Evolutionary conservation across 2,329 filamentous ascomycete species (phyloP), one percentile per base, ranked within the genome.

Genomic region (Plenodomus biglobosus): DNA sequence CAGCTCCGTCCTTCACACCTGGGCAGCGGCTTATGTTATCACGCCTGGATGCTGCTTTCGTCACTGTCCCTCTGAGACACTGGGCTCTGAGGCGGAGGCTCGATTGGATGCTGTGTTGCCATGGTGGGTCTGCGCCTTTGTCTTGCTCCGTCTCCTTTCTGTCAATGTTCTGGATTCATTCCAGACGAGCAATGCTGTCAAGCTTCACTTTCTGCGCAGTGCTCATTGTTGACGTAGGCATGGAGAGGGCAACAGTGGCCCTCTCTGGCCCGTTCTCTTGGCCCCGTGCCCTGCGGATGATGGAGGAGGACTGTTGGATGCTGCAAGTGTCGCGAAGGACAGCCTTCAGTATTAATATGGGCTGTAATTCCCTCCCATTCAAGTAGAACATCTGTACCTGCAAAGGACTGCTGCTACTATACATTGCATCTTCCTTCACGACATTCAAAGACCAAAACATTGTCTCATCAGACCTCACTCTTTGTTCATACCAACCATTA

Each of bases 181-280:
- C 55, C 53, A 55, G 59, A 51, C 58, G 60, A 57, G 62, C 51
- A 52, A 56, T 56, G 43, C 42, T 44, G 38, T 40, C 57, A 52
- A 62, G 61, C 66, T 68, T 70, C 66, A 70, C 64, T 69, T 55
- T 48, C 52, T 58, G 59, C 39, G 52, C 62, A 54, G 51, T 61
- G 62, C 59, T 61, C 35, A 37, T 35, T 44, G 27, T 32, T 32
- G 44, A 48, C 45, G 52, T 61, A 56, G 50, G 56, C 54, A 55
- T 55, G 42, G 45, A 42, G 46, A 66, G 61, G 63, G 67, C 63
- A 61, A 69, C 66, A 61, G 56, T 65, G 65, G 66, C 65, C 66
- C 66, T 62, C 50, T 59, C 54, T 58, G 53, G 64, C 53, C 46
- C 51, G 61, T 61, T 47, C 35, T 37, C 47, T 55, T 61, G 64